Evolutionary conservation across 2,329 filamentous ascomycete species (phyloP).

Genomic region (Colletotrichum cereale): DNA sequence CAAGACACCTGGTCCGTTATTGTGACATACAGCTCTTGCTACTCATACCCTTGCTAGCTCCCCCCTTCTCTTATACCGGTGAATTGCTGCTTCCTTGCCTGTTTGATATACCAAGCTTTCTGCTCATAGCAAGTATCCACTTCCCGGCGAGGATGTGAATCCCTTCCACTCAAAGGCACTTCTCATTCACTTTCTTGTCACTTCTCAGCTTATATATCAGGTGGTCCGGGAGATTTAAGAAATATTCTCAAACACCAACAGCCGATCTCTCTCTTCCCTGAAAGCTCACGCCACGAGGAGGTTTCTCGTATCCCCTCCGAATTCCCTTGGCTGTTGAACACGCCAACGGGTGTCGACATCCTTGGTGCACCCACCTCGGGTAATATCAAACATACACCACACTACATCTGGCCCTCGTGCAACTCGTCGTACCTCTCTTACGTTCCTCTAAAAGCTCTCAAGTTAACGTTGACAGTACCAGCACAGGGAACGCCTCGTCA

Average conservation of each 20-base stretch:
- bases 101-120: background rate
- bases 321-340: background rate
- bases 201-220: background rate
- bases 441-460: background rate
- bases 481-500: background rate
- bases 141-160: background rate
- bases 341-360: conserved; percentile 25
- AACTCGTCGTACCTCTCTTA: background rate
- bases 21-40: background rate
- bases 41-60: background rate
- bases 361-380: conserved; percentile 1
- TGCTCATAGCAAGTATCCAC: background rate
- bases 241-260: background rate
- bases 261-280: background rate
- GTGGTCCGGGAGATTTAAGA: background rate
- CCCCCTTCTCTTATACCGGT: background rate
- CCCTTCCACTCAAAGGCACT: background rate
- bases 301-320: background rate
- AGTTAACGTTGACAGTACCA: background rate
- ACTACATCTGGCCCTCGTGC: background rate
- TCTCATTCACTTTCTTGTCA: background rate
- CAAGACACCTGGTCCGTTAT: background rate
- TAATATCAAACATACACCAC: background rate
- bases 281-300: background rate
- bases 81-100: too few relatives aligned